A percentile compares a stretch with the other conserved stretches of the same genome.
phyloP scores from a whole-genome alignment of 2,329 filamentous ascomycete genomes.

The Calycina herbarum region DNA sequence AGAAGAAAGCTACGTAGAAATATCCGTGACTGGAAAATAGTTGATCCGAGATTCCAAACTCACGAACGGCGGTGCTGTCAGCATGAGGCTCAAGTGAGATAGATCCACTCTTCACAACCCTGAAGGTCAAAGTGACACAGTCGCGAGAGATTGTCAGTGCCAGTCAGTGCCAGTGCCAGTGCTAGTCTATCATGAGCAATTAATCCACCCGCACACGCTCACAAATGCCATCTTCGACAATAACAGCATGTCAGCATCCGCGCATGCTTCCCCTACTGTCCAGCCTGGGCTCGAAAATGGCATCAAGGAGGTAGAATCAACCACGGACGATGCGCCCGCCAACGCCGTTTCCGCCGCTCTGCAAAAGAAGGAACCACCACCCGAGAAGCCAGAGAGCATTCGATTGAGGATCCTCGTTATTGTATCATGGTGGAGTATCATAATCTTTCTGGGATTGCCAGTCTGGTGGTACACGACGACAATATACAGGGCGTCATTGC shows the following conservation, averaged over 20 bases:
- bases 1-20: too few relatives aligned
- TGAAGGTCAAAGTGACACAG: background rate
- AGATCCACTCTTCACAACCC: background rate
- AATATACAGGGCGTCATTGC: constrained; percentile 83
- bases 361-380: constrained; percentile 54
- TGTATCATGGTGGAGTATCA: constrained; percentile 86
- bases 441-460: constrained; percentile 79
- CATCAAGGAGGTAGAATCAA: constrained; percentile 5
- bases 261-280: constrained; percentile 13
- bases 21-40: too few relatives aligned
- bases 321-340: constrained; percentile 23
- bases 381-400: constrained; percentile 70
- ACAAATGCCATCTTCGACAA: constrained; percentile 14
- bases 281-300: background rate
- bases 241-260: constrained; percentile 27
- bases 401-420: constrained; percentile 74
- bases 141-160: background rate
- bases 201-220: background rate
- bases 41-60: too few relatives aligned
- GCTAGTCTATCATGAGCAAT: background rate
- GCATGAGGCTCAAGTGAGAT: too few relatives aligned
- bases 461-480: constrained; percentile 96
- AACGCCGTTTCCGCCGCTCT: constrained; percentile 30
- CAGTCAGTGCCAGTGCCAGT: background rate
- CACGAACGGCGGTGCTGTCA: too few relatives aligned